These are phyloP conservation scores for Blastomyces parvus DNA, from an alignment of 2,329 filamentous ascomycete genomes.

Conservation along the genomic window DNA sequence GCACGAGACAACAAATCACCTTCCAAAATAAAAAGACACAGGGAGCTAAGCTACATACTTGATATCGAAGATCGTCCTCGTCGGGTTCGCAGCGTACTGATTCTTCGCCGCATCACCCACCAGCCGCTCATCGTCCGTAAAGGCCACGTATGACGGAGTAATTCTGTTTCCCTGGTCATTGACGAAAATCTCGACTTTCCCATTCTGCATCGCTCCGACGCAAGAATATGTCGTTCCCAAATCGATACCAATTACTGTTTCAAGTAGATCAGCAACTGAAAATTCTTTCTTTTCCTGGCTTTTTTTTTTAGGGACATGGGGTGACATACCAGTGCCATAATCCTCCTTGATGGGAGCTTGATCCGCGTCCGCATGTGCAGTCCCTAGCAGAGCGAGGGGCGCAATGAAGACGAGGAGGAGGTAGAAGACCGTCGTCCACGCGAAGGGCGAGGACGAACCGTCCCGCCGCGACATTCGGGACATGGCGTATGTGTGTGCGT, in stretches of 20 bases:
- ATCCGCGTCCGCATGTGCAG: slow-evolving; percentile 61
- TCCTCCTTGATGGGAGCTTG: slow-evolving; percentile 57
- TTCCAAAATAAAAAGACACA: slow-evolving; percentile 7
- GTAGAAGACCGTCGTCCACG: slow-evolving; percentile 85
- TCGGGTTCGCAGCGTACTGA: slow-evolving; percentile 74
- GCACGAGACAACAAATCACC: slow-evolving; percentile 11
- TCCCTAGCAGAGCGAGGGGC: slow-evolving; percentile 74
- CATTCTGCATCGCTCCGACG: slow-evolving; percentile 92
- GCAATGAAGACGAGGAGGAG: slow-evolving; percentile 78
- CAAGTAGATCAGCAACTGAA: background rate
- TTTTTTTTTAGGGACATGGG: no score
- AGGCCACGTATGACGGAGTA: slow-evolving; percentile 88
- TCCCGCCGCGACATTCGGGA: slow-evolving; percentile 47
- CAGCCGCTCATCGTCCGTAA: slow-evolving; percentile 92
- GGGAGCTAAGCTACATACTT: slow-evolving; percentile 60
- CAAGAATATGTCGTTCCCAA: slow-evolving; percentile 79
- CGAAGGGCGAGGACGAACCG: slow-evolving; percentile 62
- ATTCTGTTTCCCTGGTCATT: slow-evolving; percentile 98
- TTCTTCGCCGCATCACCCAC: slow-evolving; percentile 98
- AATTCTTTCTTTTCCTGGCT: no score
- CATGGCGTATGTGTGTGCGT: slow-evolving; percentile 33
- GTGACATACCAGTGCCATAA: slow-evolving; percentile 58
- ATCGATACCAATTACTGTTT: slow-evolving; percentile 81
- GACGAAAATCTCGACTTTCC: slow-evolving; percentile 89
- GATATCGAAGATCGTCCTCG: slow-evolving; percentile 67